phyloP scores from a whole-genome alignment of 805 yeast species.

The Pichia cephalocereana region DNA sequence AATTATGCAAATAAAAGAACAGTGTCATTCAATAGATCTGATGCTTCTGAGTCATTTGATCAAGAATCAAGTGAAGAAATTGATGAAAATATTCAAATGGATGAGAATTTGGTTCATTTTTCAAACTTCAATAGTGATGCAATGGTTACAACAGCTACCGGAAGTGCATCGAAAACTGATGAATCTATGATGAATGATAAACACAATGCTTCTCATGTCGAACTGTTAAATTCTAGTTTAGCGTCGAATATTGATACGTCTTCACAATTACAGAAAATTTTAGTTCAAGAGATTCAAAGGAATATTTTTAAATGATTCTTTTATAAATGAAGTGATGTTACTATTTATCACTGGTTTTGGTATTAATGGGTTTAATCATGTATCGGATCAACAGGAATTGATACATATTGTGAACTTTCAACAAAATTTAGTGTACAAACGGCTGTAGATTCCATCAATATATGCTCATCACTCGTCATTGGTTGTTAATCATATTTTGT shows the following conservation, averaged over 20 bases:
- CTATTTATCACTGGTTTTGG: background rate
- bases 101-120: background rate
- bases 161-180: background rate
- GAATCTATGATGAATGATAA: background rate
- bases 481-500: too few species aligned
- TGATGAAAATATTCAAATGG: background rate
- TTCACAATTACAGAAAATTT: slow-evolving; percentile 9
- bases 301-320: slow-evolving; percentile 8
- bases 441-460: too few species aligned
- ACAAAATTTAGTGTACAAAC: too few species aligned
- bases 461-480: too few species aligned
- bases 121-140: background rate
- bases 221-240: background rate
- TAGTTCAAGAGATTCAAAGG: slow-evolving; percentile 12
- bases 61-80: background rate
- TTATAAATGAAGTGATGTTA: background rate
- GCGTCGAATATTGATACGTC: slow-evolving; percentile 10
- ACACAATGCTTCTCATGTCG: background rate
- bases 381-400: too few species aligned
- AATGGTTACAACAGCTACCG: too few species aligned
- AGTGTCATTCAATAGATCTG: background rate
- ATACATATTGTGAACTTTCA: too few species aligned
- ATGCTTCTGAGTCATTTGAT: background rate
- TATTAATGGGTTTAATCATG: background rate
- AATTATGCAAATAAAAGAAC: too few species aligned